A percentile compares a stretch with the other conserved stretches of the same genome.
Conservation (phyloP, 116 monocot species). For the Thalassia testudinum region DNA sequence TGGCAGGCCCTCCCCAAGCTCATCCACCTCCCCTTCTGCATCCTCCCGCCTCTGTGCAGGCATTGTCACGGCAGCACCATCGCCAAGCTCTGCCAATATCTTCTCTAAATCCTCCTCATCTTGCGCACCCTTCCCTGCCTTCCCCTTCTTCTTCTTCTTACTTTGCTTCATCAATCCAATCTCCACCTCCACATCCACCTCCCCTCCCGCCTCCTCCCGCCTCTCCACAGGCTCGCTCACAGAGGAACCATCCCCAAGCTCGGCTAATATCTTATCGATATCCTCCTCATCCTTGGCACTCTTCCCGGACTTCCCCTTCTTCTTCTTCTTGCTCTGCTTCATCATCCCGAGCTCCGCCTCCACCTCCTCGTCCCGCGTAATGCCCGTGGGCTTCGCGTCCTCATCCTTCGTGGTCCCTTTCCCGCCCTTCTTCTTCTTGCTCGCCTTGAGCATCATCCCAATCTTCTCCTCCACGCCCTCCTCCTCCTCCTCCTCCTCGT, state of each 20-base stretch:
- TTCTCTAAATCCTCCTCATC: constrained; percentile 45
- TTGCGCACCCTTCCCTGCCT: constrained; percentile 35
- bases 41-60: not conserved
- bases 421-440: constrained; percentile 50
- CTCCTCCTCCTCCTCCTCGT: not conserved
- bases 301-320: constrained; percentile 38
- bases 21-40: constrained; percentile 9
- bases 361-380: not conserved
- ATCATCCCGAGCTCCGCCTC: constrained; percentile 9
- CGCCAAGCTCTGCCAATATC: constrained; percentile 36
- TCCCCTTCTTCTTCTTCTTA: constrained; percentile 75
- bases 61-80: constrained; percentile 6
- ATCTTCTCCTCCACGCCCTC: constrained; percentile 12
- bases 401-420: constrained; percentile 25
- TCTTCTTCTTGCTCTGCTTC: constrained; percentile 37
- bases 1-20: constrained; percentile 21
- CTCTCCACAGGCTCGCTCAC: not conserved
- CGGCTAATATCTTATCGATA: constrained; percentile 37
- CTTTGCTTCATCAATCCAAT: constrained; percentile 12
- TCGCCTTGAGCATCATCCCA: constrained; percentile 1
- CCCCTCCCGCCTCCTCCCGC: not conserved
- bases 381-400: constrained; percentile 22
- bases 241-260: constrained; percentile 31
- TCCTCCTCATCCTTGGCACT: constrained; percentile 50
- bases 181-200: constrained; percentile 9